These are phyloP conservation scores for Lecanicillium sp. DNA, from an alignment of 2,329 filamentous ascomycete genomes.

Conservation along the genomic window DNA sequence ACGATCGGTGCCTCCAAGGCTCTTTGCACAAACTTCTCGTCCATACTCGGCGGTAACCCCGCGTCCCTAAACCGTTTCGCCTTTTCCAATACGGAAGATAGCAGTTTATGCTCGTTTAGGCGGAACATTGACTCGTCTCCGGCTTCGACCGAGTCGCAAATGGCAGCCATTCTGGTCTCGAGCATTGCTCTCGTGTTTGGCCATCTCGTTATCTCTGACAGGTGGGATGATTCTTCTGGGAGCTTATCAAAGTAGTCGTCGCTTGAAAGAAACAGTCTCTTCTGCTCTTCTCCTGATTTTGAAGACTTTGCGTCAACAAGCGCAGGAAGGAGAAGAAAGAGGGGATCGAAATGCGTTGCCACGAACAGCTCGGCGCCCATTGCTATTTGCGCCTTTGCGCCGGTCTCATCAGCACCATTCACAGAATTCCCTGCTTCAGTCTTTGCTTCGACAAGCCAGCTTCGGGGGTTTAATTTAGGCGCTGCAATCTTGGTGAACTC, in stretches of 20 bases:
- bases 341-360: slow-evolving; percentile 73
- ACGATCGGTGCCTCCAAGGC: slow-evolving; percentile 70
- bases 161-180: slow-evolving; percentile 56
- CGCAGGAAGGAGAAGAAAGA: slow-evolving; percentile 76
- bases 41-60: slow-evolving; percentile 70
- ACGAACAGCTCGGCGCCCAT: slow-evolving; percentile 70
- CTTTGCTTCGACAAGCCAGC: slow-evolving; percentile 49
- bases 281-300: slow-evolving; percentile 38
- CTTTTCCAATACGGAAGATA: slow-evolving; percentile 59
- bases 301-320: slow-evolving; percentile 41
- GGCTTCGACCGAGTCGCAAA: slow-evolving; percentile 78
- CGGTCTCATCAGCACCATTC: slow-evolving; percentile 1
- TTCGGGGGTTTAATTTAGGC: slow-evolving; percentile 46
- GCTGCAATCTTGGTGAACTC: slow-evolving; percentile 54
- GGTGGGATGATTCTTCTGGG: slow-evolving; percentile 44
- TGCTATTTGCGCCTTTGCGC: slow-evolving; percentile 33
- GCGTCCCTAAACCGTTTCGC: slow-evolving; percentile 58
- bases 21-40: slow-evolving; percentile 74
- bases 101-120: slow-evolving; percentile 64
- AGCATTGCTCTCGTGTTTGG: slow-evolving; percentile 41
- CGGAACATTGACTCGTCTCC: slow-evolving; percentile 82
- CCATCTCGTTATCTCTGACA: slow-evolving; percentile 48
- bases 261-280: slow-evolving; percentile 58
- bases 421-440: slow-evolving; percentile 7
- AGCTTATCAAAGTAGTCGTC: slow-evolving; percentile 67